Evolutionary conservation across 140 eudicot genomes (phyloP).

Genomic region (Cichorium intybus): DNA sequence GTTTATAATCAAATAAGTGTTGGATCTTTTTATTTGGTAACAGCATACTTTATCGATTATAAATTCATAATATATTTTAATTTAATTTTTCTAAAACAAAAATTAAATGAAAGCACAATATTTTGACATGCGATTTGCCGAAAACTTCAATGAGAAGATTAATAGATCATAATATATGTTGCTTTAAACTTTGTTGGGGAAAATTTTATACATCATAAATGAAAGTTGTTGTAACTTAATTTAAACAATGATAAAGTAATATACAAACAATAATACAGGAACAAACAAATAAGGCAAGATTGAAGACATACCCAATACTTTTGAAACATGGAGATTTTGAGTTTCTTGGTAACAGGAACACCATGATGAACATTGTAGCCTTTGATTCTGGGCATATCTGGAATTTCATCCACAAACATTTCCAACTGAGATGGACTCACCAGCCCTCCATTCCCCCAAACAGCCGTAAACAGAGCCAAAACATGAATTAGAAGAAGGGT

Average conservation of each 20-base stretch:
- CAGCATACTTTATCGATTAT: neutral
- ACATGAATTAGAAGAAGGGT: neutral
- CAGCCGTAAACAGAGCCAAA: conserved; percentile 22
- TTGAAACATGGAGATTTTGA: conserved; percentile 65
- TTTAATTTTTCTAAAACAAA: neutral
- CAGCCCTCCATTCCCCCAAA: conserved; percentile 31
- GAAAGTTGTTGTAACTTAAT: neutral
- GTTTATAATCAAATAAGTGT: neutral
- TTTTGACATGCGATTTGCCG: neutral
- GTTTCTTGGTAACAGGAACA: conserved; percentile 31
- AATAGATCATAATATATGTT: neutral
- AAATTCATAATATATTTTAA: neutral
- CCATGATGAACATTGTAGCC: conserved; percentile 50
- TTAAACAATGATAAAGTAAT: neutral
- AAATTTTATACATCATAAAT: neutral
- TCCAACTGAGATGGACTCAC: conserved; percentile 41
- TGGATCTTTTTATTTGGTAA: neutral
- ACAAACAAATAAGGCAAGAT: neutral
- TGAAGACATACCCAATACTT: conserved; percentile 57
- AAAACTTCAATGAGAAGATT: neutral
- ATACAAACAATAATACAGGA: conserved; percentile 10
- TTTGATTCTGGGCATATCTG: conserved; percentile 69
- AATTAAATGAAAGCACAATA: neutral
- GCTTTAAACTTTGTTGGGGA: neutral
- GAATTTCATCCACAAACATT: conserved; percentile 80